A percentile compares a stretch with the other conserved stretches of the same genome.
These are phyloP conservation scores for Seminavis robusta DNA, from an alignment of 108 stramenopile genomes.

Conservation along the genomic window DNA sequence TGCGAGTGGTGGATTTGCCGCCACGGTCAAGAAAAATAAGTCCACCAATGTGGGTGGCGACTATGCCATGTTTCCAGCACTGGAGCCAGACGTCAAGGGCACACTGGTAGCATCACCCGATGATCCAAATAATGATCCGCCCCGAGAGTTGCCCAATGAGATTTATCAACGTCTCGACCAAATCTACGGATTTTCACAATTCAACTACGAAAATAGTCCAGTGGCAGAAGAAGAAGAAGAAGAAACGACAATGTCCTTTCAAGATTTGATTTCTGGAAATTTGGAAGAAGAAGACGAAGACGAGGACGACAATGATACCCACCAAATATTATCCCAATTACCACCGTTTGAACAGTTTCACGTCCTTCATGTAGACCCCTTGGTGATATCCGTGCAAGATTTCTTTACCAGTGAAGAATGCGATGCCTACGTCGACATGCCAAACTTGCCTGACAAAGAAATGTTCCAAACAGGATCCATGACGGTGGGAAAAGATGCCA, in stretches of 20 bases:
- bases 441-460: constrained; percentile 19
- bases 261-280: constrained; percentile 40
- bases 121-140: constrained; percentile 14
- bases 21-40: not conserved
- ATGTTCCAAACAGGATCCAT: constrained; percentile 59
- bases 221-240: constrained; percentile 3
- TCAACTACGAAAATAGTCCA: constrained; percentile 50
- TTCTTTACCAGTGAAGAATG: constrained; percentile 79
- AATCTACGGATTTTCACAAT: constrained; percentile 77
- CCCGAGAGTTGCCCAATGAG: constrained; percentile 46
- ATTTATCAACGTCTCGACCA: constrained; percentile 78
- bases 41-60: constrained; percentile 18
- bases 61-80: constrained; percentile 54
- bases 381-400: constrained; percentile 70
- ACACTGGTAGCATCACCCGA: constrained; percentile 50
- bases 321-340: constrained; percentile 13
- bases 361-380: constrained; percentile 73
- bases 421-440: constrained; percentile 64
- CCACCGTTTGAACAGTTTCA: constrained; percentile 67
- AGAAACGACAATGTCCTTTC: constrained; percentile 30
- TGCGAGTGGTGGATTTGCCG: constrained; percentile 23
- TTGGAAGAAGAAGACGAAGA: not conserved
- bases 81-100: constrained; percentile 49
- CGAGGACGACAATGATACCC: not conserved
- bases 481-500: constrained; percentile 77